Evolutionary conservation across 2,329 filamentous ascomycete species (phyloP).

Genomic region (Thielaviopsis populi): DNA sequence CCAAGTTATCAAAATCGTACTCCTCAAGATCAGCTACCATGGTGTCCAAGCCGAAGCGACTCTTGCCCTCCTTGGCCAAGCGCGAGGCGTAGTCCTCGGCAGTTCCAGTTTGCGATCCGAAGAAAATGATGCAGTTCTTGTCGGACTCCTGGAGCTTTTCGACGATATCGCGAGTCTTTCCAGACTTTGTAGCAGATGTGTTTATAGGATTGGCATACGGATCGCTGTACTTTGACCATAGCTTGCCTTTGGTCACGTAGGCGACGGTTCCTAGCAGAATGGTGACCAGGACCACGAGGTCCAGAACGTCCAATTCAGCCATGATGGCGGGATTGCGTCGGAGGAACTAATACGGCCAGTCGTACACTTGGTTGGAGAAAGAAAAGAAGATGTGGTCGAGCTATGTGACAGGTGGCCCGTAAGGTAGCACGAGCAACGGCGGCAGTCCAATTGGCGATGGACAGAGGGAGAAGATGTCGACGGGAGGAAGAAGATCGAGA

Average conservation of each 20-base stretch:
- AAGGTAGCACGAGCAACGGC: not conserved
- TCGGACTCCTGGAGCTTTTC: slow-evolving; percentile 91
- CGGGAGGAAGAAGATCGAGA: not conserved
- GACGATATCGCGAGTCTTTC: slow-evolving; percentile 78
- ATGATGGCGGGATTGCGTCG: slow-evolving; percentile 36
- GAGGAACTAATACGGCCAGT: not conserved
- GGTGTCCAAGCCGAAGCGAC: slow-evolving; percentile 87
- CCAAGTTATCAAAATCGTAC: slow-evolving; percentile 90
- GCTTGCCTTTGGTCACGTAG: slow-evolving; percentile 94
- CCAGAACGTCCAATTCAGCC: slow-evolving; percentile 92
- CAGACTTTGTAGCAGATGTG: slow-evolving; percentile 55
- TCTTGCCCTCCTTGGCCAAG: slow-evolving; percentile 92
- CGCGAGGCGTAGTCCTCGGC: slow-evolving; percentile 96
- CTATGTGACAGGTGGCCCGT: not conserved
- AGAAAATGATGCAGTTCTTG: slow-evolving; percentile 98
- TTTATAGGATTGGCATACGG: slow-evolving; percentile 65
- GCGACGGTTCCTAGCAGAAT: slow-evolving; percentile 78
- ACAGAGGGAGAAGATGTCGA: not conserved
- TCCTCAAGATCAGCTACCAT: slow-evolving; percentile 98
- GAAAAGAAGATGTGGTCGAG: not conserved
- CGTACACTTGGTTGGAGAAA: not conserved
- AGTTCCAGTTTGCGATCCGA: slow-evolving; percentile 94
- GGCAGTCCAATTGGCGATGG: not conserved
- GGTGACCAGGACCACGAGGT: slow-evolving; percentile 75
- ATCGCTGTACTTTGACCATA: slow-evolving; percentile 81